Evolutionary conservation across 768 basidiomycete species (phyloP).

Genomic region (Leccinum incarnatum): DNA sequence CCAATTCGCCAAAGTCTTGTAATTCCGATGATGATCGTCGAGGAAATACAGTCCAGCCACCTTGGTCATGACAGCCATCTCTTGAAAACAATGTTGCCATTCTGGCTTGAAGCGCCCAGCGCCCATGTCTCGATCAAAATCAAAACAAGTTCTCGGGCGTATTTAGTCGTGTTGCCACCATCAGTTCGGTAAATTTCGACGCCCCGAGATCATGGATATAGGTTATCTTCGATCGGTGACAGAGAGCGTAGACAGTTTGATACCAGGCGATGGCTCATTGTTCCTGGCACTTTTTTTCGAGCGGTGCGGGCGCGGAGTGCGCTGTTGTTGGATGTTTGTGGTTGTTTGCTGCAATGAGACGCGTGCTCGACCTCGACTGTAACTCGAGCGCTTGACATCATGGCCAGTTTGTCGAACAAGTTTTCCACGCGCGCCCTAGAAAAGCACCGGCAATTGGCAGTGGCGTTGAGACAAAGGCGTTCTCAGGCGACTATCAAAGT

Average conservation of each 20-base stretch:
- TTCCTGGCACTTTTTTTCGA: not conserved
- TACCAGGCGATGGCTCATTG: not conserved
- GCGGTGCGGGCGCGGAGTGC: not conserved
- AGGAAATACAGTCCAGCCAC: not conserved
- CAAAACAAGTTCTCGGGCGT: not conserved
- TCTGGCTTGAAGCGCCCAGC: not conserved
- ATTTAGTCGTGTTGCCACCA: not conserved
- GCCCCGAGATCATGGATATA: not conserved
- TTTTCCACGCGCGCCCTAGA: conserved; percentile 3
- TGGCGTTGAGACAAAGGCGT: conserved; percentile 5
- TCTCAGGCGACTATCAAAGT: conserved; percentile 2
- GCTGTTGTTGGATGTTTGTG: not conserved
- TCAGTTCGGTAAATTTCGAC: not conserved
- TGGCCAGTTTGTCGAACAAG: not conserved
- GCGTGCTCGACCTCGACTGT: not conserved
- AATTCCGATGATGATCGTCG: not conserved
- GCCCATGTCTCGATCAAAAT: not conserved
- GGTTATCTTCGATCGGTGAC: not conserved
- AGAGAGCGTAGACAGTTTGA: not conserved
- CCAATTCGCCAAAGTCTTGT: not conserved
- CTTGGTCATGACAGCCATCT: not conserved
- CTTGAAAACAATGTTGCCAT: conserved; percentile 1
- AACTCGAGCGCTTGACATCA: not conserved
- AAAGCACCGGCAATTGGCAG: not conserved
- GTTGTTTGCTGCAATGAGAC: not conserved